Percentiles rank a stretch among this genome's conserved stretches.
Conservation (phyloP, 2,329 filamentous ascomycete species). For the Penicillium italicum region DNA sequence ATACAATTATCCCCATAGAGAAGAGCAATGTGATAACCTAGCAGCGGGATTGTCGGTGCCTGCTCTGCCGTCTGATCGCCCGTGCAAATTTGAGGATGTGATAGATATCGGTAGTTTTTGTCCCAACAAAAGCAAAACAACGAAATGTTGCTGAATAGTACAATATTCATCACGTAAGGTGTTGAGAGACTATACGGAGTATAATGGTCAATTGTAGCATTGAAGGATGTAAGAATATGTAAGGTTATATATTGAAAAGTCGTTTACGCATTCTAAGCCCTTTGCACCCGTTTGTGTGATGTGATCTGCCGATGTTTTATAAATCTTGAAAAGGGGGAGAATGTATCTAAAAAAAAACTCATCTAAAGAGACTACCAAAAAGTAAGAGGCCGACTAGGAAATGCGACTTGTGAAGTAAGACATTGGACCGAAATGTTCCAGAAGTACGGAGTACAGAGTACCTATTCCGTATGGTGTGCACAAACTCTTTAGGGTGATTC, state of each 20-base stretch:
- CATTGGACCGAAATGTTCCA: neutral
- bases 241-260: neutral
- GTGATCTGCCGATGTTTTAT: neutral
- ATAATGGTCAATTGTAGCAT: neutral
- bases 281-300: neutral
- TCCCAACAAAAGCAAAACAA: neutral
- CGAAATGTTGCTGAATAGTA: neutral
- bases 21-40: neutral
- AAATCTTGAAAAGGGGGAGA: neutral
- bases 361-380: neutral
- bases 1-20: neutral
- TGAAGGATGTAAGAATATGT: neutral
- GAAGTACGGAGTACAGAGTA: neutral
- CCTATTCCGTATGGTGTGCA: neutral
- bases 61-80: constrained; percentile 1
- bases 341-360: neutral
- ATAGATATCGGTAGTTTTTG: neutral
- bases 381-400: neutral
- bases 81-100: neutral
- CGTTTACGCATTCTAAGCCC: neutral
- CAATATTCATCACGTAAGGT: neutral
- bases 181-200: neutral
- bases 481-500: neutral
- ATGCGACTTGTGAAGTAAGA: neutral
- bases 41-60: neutral